Percentiles rank a stretch among this genome's conserved stretches.
These are phyloP conservation scores for Teratosphaeria pseudoeucalypti DNA, from an alignment of 2,329 filamentous ascomycete species.

Conservation along the genomic window DNA sequence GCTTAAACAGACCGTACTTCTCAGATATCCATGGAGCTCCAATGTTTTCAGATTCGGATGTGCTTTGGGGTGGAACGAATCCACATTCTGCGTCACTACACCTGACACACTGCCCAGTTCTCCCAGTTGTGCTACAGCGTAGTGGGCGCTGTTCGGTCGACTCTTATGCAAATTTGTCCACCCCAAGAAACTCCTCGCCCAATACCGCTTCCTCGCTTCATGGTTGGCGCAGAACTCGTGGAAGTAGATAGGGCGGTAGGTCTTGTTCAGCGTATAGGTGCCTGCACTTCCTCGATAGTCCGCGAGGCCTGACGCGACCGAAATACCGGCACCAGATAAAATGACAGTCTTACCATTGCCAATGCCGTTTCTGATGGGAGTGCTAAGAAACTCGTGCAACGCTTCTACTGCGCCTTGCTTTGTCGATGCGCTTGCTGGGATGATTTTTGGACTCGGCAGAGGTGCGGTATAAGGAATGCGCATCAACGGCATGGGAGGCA, in stretches of 20 bases:
- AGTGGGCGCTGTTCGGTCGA: conserved; percentile 69
- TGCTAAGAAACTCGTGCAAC: conserved; percentile 63
- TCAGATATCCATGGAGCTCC: conserved; percentile 85
- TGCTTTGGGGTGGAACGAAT: conserved; percentile 75
- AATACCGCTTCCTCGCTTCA: conserved; percentile 82
- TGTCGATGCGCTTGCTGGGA: conserved; percentile 62
- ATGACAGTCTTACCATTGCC: conserved; percentile 51
- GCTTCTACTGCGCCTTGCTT: conserved; percentile 65
- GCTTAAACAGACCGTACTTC: conserved; percentile 68
- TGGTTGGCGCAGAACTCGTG: conserved; percentile 77
- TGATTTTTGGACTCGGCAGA: conserved; percentile 62
- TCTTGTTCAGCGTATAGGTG: conserved; percentile 85
- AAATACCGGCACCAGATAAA: conserved; percentile 79
- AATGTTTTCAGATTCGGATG: conserved; percentile 66
- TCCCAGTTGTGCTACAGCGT: conserved; percentile 63
- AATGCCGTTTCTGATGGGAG: conserved; percentile 39
- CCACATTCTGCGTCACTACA: conserved; percentile 93
- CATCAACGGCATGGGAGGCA: conserved; percentile 43
- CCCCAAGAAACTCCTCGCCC: conserved; percentile 87
- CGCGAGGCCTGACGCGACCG: conserved; percentile 81
- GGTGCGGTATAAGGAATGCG: conserved; percentile 85
- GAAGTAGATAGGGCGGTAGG: conserved; percentile 84
- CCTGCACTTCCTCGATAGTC: conserved; percentile 86
- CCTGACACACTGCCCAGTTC: conserved; percentile 59
- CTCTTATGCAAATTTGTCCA: conserved; percentile 75